These are phyloP conservation scores for Chenopodium album DNA, from an alignment of 148 eudicot species.

Conservation along the genomic window DNA sequence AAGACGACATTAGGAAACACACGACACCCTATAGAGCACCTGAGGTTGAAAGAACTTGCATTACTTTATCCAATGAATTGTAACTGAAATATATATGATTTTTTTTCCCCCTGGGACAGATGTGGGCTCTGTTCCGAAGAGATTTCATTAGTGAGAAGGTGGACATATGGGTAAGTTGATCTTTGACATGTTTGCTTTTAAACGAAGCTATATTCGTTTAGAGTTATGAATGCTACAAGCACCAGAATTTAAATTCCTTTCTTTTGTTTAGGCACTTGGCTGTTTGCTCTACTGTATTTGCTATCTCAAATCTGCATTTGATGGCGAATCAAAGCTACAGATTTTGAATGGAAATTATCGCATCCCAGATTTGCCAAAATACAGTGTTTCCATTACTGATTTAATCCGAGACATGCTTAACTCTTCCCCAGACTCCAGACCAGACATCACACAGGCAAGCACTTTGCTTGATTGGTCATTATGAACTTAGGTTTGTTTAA, in stretches of 20 bases:
- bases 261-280: conserved; percentile 72
- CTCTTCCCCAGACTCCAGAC: conserved; percentile 87
- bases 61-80: conserved; percentile 12
- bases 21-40: conserved; percentile 98
- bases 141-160: conserved; percentile 94
- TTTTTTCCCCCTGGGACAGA: conserved; percentile 49
- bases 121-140: conserved; percentile 91
- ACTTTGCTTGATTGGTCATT: conserved; percentile 79
- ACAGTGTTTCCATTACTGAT: conserved; percentile 60
- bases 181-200: background rate
- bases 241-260: conserved; percentile 5
- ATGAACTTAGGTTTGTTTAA: conserved; percentile 51
- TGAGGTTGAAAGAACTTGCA: conserved; percentile 61
- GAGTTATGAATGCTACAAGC: background rate
- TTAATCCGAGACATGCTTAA: conserved; percentile 87
- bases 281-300: conserved; percentile 91
- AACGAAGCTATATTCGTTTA: background rate
- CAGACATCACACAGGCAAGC: conserved; percentile 99
- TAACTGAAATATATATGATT: conserved; percentile 13
- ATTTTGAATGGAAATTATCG: conserved; percentile 91
- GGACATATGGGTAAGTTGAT: conserved; percentile 91
- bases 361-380: conserved; percentile 89
- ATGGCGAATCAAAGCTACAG: conserved; percentile 98
- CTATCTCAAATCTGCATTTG: conserved; percentile 96
- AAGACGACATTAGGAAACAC: conserved; percentile 92